Evolutionary conservation across 2,329 filamentous ascomycete genomes (phyloP).

Genomic region (Penicillium sp.): DNA sequence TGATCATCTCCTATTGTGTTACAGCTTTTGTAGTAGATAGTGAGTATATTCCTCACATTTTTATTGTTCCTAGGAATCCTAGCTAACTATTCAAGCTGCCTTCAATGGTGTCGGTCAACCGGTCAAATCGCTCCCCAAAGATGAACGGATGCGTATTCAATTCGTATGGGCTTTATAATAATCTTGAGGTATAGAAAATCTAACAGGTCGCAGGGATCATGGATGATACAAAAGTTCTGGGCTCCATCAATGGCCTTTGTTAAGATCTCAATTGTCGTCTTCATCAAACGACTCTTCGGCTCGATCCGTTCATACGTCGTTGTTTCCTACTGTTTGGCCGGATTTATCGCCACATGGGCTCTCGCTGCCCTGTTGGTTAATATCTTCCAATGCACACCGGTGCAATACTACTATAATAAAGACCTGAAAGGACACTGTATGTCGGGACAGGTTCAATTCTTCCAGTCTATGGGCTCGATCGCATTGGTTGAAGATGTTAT

Average conservation of each 20-base stretch:
- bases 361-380: conserved; percentile 17
- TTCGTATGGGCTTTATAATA: background rate
- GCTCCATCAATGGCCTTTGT: conserved; percentile 16
- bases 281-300: conserved; percentile 16
- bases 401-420: conserved; percentile 20
- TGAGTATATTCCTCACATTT: background rate
- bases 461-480: conserved; percentile 13
- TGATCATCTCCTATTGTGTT: conserved; percentile 16
- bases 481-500: conserved; percentile 17
- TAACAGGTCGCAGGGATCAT: background rate
- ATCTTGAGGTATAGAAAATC: background rate
- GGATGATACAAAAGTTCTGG: conserved; percentile 24
- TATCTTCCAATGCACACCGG: conserved; percentile 21
- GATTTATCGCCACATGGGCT: conserved; percentile 15
- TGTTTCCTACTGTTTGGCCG: background rate
- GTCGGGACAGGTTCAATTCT: conserved; percentile 16
- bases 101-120: conserved; percentile 11
- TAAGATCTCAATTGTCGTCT: conserved; percentile 20
- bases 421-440: conserved; percentile 18
- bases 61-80: too few relatives aligned
- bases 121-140: background rate
- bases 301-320: background rate
- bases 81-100: conserved; percentile 7
- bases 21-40: conserved; percentile 12
- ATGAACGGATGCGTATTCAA: background rate